A percentile compares a stretch with the other conserved stretches of the same genome.
phyloP scores from a whole-genome alignment of 179 eudicot species.

The Sideroxylon spinosum region DNA sequence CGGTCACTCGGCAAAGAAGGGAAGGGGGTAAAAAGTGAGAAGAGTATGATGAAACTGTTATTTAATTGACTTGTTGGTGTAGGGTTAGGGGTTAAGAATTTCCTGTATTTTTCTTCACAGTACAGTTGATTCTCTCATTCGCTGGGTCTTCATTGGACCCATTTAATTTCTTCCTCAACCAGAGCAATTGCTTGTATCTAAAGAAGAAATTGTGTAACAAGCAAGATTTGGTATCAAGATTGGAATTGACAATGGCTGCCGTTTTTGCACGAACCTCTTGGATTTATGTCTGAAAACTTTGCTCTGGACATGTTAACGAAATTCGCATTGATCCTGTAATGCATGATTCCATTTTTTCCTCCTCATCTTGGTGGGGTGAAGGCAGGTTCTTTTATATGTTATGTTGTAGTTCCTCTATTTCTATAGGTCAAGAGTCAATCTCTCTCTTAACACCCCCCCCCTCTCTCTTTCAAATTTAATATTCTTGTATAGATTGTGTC shows the following conservation, averaged over 20 bases:
- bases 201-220: slow-evolving; percentile 11
- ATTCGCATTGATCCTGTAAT: too few relatives aligned
- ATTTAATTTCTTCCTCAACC: slow-evolving; percentile 11
- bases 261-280: background rate
- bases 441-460: too few relatives aligned
- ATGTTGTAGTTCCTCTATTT: too few relatives aligned
- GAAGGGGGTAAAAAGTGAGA: slow-evolving; percentile 22
- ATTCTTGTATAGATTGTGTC: too few relatives aligned
- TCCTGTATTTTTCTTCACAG: slow-evolving; percentile 10
- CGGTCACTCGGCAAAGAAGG: slow-evolving; percentile 75
- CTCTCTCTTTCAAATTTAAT: too few relatives aligned
- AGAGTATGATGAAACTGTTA: slow-evolving; percentile 20
- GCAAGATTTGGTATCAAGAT: slow-evolving; percentile 8
- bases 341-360: too few relatives aligned
- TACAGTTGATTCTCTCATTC: slow-evolving; percentile 23
- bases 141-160: slow-evolving; percentile 18
- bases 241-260: slow-evolving; percentile 3
- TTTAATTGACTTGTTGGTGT: slow-evolving; percentile 22
- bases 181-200: slow-evolving; percentile 11
- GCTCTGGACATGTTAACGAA: too few relatives aligned
- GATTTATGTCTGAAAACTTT: background rate
- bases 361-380: too few relatives aligned
- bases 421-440: too few relatives aligned
- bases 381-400: too few relatives aligned
- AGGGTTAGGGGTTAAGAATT: slow-evolving; percentile 12